Percentiles rank a stretch among this genome's conserved stretches.
phyloP scores from a whole-genome alignment of 176 grass and related monocot genomes.

The Eremochloa ophiuroides region DNA sequence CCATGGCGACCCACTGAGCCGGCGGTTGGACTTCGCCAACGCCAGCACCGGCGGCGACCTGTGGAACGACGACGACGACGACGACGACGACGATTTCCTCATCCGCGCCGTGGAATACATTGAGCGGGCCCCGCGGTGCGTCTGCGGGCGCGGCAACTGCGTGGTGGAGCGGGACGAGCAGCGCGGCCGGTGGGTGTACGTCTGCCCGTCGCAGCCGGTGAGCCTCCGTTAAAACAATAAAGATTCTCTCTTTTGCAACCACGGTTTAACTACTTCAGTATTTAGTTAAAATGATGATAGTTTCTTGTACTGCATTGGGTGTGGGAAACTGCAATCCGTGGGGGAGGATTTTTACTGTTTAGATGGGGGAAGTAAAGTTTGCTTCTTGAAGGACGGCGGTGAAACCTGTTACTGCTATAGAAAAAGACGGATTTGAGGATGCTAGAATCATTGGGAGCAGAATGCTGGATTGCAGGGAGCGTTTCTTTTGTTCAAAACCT shows the following conservation, averaged over 20 bases:
- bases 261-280: neutral
- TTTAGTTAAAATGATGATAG: neutral
- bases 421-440: neutral
- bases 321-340: neutral
- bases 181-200: constrained; percentile 16
- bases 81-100: neutral
- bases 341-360: neutral
- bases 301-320: neutral
- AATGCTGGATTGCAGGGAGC: neutral
- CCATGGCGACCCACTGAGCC: neutral
- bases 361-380: neutral
- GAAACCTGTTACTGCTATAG: neutral
- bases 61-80: neutral
- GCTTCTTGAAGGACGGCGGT: neutral
- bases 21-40: constrained; percentile 17
- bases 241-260: neutral
- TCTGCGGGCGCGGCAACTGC: constrained; percentile 29
- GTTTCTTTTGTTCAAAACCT: neutral
- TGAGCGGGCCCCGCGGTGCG: constrained; percentile 10
- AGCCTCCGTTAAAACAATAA: too few species aligned
- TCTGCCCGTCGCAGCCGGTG: constrained; percentile 31
- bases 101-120: constrained; percentile 2
- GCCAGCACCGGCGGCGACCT: neutral
- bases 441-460: neutral
- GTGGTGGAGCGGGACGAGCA: neutral